Evolutionary conservation across 148 eudicot genomes (phyloP).

Genomic region (Talinum fruticosum): DNA sequence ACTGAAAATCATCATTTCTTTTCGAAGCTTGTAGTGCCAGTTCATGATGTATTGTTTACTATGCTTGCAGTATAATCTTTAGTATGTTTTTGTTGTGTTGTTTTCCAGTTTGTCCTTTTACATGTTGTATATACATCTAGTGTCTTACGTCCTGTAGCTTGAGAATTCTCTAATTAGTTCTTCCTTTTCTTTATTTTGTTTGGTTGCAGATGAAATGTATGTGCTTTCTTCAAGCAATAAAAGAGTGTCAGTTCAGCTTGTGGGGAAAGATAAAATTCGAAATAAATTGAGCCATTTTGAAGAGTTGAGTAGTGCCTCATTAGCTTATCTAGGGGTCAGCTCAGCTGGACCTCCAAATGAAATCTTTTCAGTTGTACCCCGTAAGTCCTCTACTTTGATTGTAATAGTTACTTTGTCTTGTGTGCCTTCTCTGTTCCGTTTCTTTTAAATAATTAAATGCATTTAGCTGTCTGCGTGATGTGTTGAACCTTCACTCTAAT

Average conservation of each 20-base stretch:
- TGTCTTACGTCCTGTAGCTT: not conserved
- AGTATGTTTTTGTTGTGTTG: not conserved
- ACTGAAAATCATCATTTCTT: too few species aligned
- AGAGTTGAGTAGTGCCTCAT: constrained; percentile 64
- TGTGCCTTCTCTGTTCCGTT: not conserved
- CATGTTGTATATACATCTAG: not conserved
- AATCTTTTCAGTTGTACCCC: constrained; percentile 54
- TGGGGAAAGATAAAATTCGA: constrained; percentile 84
- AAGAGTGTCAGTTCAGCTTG: constrained; percentile 69
- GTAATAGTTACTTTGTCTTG: not conserved
- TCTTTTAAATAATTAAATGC: not conserved
- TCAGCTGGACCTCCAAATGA: constrained; percentile 52
- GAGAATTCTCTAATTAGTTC: not conserved
- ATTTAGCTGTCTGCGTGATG: not conserved
- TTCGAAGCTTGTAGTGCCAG: too few species aligned
- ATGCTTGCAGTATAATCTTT: not conserved
- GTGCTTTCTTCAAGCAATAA: constrained; percentile 77
- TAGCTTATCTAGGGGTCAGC: constrained; percentile 78
- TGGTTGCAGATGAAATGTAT: constrained; percentile 91
- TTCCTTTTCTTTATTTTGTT: not conserved
- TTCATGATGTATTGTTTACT: too few species aligned
- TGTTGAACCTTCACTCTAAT: not conserved
- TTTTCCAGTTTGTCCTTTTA: not conserved
- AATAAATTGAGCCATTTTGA: constrained; percentile 70
- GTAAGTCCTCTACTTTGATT: constrained; percentile 38